Base-by-base conservation (phyloP, 2,329 filamentous ascomycete species). In the Monilinia polystroma region DNA sequence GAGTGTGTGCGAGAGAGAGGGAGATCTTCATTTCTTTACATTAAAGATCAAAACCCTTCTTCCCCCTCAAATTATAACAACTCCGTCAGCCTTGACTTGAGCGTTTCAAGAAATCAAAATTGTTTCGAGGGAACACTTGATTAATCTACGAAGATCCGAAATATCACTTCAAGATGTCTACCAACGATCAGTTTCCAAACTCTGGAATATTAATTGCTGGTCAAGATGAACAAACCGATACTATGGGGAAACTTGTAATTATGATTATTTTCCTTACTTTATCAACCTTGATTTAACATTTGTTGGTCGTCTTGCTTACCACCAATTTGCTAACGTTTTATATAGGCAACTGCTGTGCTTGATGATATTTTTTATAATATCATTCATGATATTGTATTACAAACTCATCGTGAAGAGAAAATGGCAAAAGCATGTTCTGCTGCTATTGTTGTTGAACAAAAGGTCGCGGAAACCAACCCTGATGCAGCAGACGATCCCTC, bases 361-460 rank as follows among this genome's bases (percentile, higher is more conserved):
- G 89, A 93, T 74, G 90, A 93, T 75, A 79, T 89, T 66, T 81
- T 94, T 69, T 87, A 90, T 80, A 93, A 91, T 77, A 85, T 93
- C 74, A 84, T 93, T 72, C 88, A 90, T 77, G 89, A 91, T 76
- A 82, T 92, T 63, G 82, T 92, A 70, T 83, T 92, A 74, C 86
- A 90, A 76, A 87, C 87, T 52, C 91, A 94, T 77, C 89, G 89
- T 71, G 85, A 90, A 72, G 91, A 94, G 79, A 93, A 93, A 81
- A 85, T 87, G 70, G 86, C 91, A 64, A 87, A 89, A 76, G 87
- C 87, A 72, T 79, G 85, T 70, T 84, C 89, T 68, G 84, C 89
- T 73, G 83, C 87, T 70, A 88, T 89, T 72, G 81, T 82, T 58
- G 83, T 88, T 74, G 86, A 89, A 77, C 87, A 88, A 69, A 72